Base-by-base conservation (phyloP, 148 eudicot genomes). In the Vaccinium macrocarpon region DNA sequence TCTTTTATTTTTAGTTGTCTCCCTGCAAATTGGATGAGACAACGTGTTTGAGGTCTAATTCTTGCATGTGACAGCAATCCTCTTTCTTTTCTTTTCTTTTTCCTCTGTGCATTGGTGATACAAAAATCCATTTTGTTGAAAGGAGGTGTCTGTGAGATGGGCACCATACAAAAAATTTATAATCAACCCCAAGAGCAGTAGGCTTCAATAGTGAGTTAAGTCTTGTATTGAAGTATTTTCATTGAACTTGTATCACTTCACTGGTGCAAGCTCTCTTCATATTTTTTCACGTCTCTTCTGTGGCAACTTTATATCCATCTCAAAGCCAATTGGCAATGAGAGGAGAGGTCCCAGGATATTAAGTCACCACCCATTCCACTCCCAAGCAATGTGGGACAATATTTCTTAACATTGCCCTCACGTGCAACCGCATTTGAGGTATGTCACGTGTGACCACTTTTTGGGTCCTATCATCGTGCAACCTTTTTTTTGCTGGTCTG, bases 91-190 rank as follows among this genome's bases (percentile, higher is more conserved):
- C n/a, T 5, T 50, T 14, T 42, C 35, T 3, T 14, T 42, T 3
- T 3, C 38, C 38, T 76, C 6, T 6, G 80, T 51, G 80, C 32
- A 77, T 50, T 77, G 19, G 1, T 77, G 38, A 77, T 51, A 13
- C 38, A 77, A 77, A 77, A 77, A 51, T 23, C 80, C 80, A 11
- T 42, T 14, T 32, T 74, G 25, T 23, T 73, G 15, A 76, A n/a
- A n/a, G 56, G 79, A 15, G 55, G 27, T 14, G 38, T 25, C 59
- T 10, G 35, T 50, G 18, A 27, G 57, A 51, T 12, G 50, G 32
- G 80, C 35, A 9, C 27, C 55, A 25, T n/a, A n/a, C 53, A 76
- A 77, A 46, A 21, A 77, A 23, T 32, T 23, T 49, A 52, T 19
- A 10, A 51, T 51, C 35, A n/a, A 23, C 32, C 27, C 53, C 25